Evolutionary conservation across 2,329 filamentous ascomycete genomes (phyloP).

Genomic region (Aspergillus uvarum): DNA sequence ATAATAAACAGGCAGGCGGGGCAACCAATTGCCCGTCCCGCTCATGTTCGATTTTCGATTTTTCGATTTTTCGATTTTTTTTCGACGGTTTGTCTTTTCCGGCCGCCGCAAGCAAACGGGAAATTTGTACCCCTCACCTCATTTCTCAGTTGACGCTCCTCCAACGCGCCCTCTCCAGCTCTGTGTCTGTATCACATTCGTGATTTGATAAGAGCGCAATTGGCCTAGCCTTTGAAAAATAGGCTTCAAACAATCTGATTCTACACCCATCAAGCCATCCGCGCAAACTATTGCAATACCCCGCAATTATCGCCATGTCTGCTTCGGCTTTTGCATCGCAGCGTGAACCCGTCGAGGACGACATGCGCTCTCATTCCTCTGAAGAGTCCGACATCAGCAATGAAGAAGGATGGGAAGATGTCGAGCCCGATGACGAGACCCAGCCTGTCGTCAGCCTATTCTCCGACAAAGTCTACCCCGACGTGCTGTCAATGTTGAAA

Average conservation of each 20-base stretch:
- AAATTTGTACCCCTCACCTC: background rate
- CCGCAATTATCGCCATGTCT: slow-evolving; percentile 27
- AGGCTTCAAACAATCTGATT: background rate
- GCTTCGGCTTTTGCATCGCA: slow-evolving; percentile 25
- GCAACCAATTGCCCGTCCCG: slow-evolving; percentile 15
- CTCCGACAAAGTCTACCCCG: slow-evolving; percentile 64
- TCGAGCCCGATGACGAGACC: slow-evolving; percentile 63
- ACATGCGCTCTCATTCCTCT: slow-evolving; percentile 33
- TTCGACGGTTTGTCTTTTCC: slow-evolving; percentile 9
- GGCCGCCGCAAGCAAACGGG: background rate
- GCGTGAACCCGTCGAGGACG: slow-evolving; percentile 23
- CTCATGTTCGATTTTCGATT: slow-evolving; percentile 12
- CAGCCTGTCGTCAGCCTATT: slow-evolving; percentile 68
- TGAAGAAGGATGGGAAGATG: slow-evolving; percentile 58
- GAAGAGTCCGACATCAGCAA: slow-evolving; percentile 49
- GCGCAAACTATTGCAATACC: background rate
- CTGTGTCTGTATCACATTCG: background rate
- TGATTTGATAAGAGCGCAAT: background rate
- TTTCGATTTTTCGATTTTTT: slow-evolving; percentile 5
- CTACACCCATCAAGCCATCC: background rate
- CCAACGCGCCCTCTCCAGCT: background rate
- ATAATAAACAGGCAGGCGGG: slow-evolving; percentile 19
- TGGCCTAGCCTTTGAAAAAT: background rate
- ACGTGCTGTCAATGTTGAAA: slow-evolving; percentile 64
- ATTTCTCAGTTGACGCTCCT: background rate